Evolutionary conservation across 1,139 yeast species (phyloP), one percentile per base, ranked within the genome.

Genomic region (Lodderomyces orthopsilosis): DNA sequence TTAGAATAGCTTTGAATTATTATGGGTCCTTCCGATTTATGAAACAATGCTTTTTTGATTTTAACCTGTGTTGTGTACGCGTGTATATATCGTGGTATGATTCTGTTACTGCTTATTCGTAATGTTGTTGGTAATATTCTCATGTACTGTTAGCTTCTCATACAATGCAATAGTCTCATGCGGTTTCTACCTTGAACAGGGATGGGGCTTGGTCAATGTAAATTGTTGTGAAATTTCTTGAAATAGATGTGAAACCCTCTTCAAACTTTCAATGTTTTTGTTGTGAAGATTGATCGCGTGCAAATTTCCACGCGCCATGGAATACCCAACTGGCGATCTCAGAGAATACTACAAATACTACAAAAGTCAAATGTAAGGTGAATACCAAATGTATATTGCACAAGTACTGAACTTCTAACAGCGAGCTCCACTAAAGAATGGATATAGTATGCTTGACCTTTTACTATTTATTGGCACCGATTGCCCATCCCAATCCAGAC

Each of bases 401-500:
- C 23, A 21, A 21, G 8, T 21, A n/a, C n/a, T n/a, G n/a, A n/a
- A n/a, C n/a, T n/a, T n/a, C n/a, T n/a, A n/a, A n/a, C n/a, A n/a
- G n/a, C n/a, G n/a, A n/a, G n/a, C n/a, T n/a, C n/a, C n/a, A n/a
- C n/a, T n/a, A n/a, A n/a, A n/a, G n/a, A n/a, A n/a, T n/a, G n/a
- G n/a, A n/a, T n/a, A n/a, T n/a, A n/a, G n/a, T n/a, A n/a, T 21
- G 8, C 23, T 21, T 24, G 5, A 4, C 10, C n/a, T 4, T 10
- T 12, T 12, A 24, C 22, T 39, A 33, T 17, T 32, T 39, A 32
- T 66, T 70, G 3, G 85, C 85, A 4, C 85, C 85, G 48, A 80
- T 77, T 1, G 85, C 85, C 85, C 85, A 80, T 2, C 85, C 85
- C 38, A 80, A 61, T 1, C 85, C 85, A 30, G 79, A 70, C 1